Evolutionary conservation across 495 filamentous ascomycete genomes (phyloP).

Genomic region (Lentithecium fluviatile): DNA sequence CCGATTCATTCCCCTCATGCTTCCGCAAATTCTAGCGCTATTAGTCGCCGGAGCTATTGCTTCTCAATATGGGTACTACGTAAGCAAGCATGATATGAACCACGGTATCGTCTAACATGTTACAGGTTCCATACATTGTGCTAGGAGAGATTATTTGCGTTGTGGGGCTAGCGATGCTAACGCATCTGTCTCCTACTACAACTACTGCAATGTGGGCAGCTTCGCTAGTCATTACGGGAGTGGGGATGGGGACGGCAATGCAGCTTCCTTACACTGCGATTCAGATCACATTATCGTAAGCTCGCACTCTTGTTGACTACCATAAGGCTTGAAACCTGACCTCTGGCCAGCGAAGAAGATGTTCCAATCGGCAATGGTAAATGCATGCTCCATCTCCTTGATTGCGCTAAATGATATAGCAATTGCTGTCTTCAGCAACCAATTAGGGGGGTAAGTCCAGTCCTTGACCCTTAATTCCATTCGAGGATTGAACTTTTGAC

Average conservation of each 20-base stretch:
- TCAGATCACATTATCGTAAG: constrained; percentile 3
- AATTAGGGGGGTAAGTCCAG: constrained; percentile 10
- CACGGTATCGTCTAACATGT: not conserved
- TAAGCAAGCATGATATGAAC: not conserved
- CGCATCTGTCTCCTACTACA: not conserved
- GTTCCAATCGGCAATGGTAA: constrained; percentile 6
- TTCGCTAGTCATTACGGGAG: not conserved
- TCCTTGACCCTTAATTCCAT: not conserved
- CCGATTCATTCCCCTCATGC: constrained; percentile 2
- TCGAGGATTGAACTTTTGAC: not conserved
- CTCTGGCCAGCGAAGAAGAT: not conserved
- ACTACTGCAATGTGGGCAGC: constrained; percentile 2
- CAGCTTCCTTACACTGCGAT: constrained; percentile 11
- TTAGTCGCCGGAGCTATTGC: constrained; percentile 10
- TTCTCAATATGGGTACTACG: constrained; percentile 13
- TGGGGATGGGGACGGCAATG: constrained; percentile 5
- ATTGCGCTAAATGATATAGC: not conserved
- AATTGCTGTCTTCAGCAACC: constrained; percentile 4
- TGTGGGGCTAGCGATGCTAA: not conserved
- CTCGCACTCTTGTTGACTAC: not conserved
- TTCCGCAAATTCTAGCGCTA: constrained; percentile 13
- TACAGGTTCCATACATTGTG: constrained; percentile 3
- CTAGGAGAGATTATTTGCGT: constrained; percentile 4
- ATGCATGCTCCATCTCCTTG: not conserved
- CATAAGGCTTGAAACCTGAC: not conserved